A percentile compares a stretch with the other conserved stretches of the same genome.
Conservation (phyloP, 257 asterid species). For the Solanum paucissectum region DNA sequence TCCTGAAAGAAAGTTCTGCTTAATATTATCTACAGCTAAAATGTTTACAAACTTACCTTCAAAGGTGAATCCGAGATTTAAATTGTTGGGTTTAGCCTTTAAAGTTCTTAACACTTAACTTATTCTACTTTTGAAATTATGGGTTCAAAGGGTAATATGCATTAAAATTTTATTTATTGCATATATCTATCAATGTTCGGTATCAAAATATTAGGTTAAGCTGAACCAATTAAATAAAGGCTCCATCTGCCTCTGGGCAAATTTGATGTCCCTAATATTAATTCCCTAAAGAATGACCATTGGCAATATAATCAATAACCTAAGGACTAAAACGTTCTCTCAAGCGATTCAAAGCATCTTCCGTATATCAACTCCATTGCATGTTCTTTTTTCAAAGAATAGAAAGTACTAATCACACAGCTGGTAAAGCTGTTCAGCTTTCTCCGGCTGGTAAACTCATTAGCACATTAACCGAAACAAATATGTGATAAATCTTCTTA, state of each 20-base stretch:
- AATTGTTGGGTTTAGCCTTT: not conserved
- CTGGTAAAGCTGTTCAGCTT: not conserved
- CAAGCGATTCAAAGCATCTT: not conserved
- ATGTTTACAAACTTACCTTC: not conserved
- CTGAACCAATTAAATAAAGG: not conserved
- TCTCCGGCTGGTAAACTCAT: not conserved
- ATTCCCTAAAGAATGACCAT: not conserved
- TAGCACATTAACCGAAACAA: not conserved
- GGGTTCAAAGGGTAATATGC: not conserved
- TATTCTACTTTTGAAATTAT: not conserved
- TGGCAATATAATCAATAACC: not conserved
- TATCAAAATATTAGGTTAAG: not conserved
- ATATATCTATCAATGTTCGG: not conserved
- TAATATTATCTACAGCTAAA: not conserved
- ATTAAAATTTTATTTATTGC: not conserved
- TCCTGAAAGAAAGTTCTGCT: slow-evolving; percentile 39
- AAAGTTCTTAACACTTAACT: not conserved
- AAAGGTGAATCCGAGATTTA: not conserved
- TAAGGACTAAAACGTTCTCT: not conserved
- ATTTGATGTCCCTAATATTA: not conserved
- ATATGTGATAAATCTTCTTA: not conserved
- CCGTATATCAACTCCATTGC: not conserved
- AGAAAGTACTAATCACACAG: not conserved
- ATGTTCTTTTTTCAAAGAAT: not conserved
- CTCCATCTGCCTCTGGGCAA: not conserved